Percentiles rank a stretch among this genome's conserved stretches.
Evolutionary conservation across 768 basidiomycete species (phyloP).

Genomic region (Pulveroboletus sp.): DNA sequence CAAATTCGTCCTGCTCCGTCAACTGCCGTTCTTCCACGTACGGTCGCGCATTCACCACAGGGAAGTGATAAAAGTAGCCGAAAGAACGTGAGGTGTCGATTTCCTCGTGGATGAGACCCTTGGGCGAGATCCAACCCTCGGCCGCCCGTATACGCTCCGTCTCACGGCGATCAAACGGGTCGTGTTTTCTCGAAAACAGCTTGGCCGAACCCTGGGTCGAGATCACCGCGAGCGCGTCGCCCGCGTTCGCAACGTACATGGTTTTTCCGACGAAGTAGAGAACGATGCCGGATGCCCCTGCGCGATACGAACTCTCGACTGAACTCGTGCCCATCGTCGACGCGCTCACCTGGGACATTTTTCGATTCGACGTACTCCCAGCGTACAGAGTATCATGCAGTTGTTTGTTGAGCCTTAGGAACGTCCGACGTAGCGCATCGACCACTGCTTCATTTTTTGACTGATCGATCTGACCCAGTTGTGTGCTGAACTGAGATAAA

Average conservation of each 20-base stretch:
- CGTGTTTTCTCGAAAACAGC: slow-evolving; percentile 74
- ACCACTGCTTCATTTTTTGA: slow-evolving; percentile 46
- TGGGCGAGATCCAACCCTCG: slow-evolving; percentile 92
- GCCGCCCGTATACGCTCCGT: slow-evolving; percentile 82
- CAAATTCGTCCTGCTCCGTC: slow-evolving; percentile 85
- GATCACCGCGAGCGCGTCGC: slow-evolving; percentile 82
- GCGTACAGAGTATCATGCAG: slow-evolving; percentile 65
- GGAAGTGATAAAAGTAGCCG: slow-evolving; percentile 86
- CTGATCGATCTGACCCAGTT: slow-evolving; percentile 45
- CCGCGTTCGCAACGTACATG: slow-evolving; percentile 87
- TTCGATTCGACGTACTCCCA: slow-evolving; percentile 44
- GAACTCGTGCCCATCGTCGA: slow-evolving; percentile 32
- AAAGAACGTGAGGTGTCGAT: slow-evolving; percentile 90
- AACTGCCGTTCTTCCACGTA: slow-evolving; percentile 67
- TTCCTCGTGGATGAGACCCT: slow-evolving; percentile 88
- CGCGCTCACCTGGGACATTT: slow-evolving; percentile 64
- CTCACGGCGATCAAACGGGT: slow-evolving; percentile 84
- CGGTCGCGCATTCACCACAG: slow-evolving; percentile 86
- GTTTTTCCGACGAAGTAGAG: slow-evolving; percentile 77
- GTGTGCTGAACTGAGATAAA: slow-evolving; percentile 51
- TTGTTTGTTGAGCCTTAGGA: slow-evolving; percentile 80
- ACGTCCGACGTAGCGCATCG: slow-evolving; percentile 83
- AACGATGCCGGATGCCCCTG: slow-evolving; percentile 82
- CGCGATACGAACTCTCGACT: slow-evolving; percentile 49
- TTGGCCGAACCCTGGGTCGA: slow-evolving; percentile 72